Evolutionary conservation across 2,329 filamentous ascomycete genomes (phyloP).

Genomic region (Ascochyta pisi): DNA sequence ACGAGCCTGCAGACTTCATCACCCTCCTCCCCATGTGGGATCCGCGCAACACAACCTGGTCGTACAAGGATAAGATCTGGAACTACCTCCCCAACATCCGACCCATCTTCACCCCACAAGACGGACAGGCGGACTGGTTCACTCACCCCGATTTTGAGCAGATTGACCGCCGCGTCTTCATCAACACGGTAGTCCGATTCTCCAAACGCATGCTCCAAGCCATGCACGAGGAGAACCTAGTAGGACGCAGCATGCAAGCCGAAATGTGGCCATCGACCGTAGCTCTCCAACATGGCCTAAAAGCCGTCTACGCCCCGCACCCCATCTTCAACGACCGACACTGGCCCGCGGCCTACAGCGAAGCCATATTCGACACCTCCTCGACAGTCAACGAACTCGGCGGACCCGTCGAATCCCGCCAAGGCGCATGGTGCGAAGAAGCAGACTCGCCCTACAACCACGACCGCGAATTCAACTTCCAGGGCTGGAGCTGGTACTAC

Average conservation of each 20-base stretch:
- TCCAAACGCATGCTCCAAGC: constrained; percentile 78
- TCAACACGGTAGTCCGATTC: constrained; percentile 87
- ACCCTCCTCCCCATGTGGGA: constrained; percentile 93
- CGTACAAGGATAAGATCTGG: constrained; percentile 58
- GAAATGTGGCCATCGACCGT: constrained; percentile 96
- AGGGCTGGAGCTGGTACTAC: constrained; percentile 90
- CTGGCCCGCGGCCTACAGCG: constrained; percentile 82
- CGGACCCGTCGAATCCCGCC: constrained; percentile 67
- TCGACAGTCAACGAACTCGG: constrained; percentile 31
- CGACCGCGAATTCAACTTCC: constrained; percentile 87
- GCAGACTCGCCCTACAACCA: constrained; percentile 54
- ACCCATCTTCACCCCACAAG: constrained; percentile 86
- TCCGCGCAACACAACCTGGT: constrained; percentile 85
- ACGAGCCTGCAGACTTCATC: constrained; percentile 89
- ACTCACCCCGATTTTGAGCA: constrained; percentile 56
- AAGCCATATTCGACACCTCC: constrained; percentile 75
- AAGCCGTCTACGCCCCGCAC: constrained; percentile 90
- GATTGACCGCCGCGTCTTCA: constrained; percentile 77
- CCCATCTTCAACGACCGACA: constrained; percentile 85
- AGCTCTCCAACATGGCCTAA: constrained; percentile 89
- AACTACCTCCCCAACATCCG: constrained; percentile 62
- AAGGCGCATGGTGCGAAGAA: constrained; percentile 54
- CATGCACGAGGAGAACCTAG: constrained; percentile 91
- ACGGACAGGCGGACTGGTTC: constrained; percentile 65
- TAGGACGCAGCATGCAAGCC: constrained; percentile 88